These are phyloP conservation scores for Cairneyella variabilis DNA, from an alignment of 495 filamentous ascomycete species.

Conservation along the genomic window DNA sequence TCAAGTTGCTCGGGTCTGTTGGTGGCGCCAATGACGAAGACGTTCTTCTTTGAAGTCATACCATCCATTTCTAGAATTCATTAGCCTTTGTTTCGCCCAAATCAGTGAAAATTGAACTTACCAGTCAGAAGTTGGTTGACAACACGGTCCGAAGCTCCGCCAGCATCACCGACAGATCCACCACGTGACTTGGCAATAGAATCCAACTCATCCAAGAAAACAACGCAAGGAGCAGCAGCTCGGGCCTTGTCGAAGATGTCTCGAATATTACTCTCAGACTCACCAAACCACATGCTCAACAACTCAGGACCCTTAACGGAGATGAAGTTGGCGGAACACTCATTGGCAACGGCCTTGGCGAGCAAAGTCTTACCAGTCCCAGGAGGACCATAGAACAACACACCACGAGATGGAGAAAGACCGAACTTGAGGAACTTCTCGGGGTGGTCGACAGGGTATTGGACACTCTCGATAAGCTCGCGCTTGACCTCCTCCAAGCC, in stretches of 20 bases:
- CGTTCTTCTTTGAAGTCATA: slow-evolving; percentile 99
- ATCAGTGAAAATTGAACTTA: slow-evolving; percentile 42
- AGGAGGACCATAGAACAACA: slow-evolving; percentile 96
- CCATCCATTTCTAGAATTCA: slow-evolving; percentile 82
- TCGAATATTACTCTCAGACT: slow-evolving; percentile 99
- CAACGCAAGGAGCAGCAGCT: slow-evolving; percentile 95
- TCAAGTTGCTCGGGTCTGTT: slow-evolving; percentile 98
- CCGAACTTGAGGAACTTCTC: slow-evolving; percentile 99
- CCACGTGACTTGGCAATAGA: slow-evolving; percentile 99
- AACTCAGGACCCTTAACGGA: slow-evolving; percentile 98
- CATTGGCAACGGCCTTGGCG: slow-evolving; percentile 98
- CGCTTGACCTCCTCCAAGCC: slow-evolving; percentile 98
- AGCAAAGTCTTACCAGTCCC: slow-evolving; percentile 99
- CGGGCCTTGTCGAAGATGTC: slow-evolving; percentile 99
- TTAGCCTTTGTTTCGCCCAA: slow-evolving; percentile 38
- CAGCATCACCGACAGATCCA: slow-evolving; percentile 93
- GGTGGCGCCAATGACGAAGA: slow-evolving; percentile 98
- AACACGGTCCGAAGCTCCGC: slow-evolving; percentile 97
- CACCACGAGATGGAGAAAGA: slow-evolving; percentile 95
- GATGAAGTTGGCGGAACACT: slow-evolving; percentile 99
- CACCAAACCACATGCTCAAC: slow-evolving; percentile 99
- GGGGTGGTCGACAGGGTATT: slow-evolving; percentile 98
- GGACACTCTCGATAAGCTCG: slow-evolving; percentile 98
- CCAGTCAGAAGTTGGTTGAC: slow-evolving; percentile 98
- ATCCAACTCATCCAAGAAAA: slow-evolving; percentile 98